These are phyloP conservation scores for Isoetes taiwanensis DNA, from an alignment of 75 land plant genomes.

Conservation along the genomic window DNA sequence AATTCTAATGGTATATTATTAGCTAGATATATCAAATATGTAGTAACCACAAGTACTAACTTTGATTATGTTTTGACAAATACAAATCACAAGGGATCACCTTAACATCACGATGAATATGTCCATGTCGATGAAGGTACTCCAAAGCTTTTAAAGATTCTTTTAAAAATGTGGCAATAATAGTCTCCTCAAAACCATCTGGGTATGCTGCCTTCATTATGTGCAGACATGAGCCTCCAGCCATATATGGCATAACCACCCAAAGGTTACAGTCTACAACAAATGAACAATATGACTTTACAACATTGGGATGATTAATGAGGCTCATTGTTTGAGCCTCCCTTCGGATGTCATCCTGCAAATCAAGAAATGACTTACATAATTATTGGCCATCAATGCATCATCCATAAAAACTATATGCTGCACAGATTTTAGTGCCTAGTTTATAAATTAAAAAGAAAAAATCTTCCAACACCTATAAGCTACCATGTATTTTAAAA, in stretches of 20 bases:
- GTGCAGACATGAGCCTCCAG: slow-evolving; percentile 93
- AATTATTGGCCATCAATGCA: no score
- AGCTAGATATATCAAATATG: no score
- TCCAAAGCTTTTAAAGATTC: slow-evolving; percentile 85
- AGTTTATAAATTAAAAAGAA: no score
- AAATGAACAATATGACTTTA: slow-evolving; percentile 76
- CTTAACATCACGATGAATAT: slow-evolving; percentile 96
- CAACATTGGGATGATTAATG: slow-evolving; percentile 70
- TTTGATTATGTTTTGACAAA: no score
- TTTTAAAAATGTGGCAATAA: slow-evolving; percentile 69
- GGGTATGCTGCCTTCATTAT: slow-evolving; percentile 78
- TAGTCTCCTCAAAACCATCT: slow-evolving; percentile 91
- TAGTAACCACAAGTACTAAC: no score
- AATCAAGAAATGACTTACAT: no score
- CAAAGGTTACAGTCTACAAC: slow-evolving; percentile 54
- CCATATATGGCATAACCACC: slow-evolving; percentile 97
- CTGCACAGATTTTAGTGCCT: no score
- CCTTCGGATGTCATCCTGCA: slow-evolving; percentile 82
- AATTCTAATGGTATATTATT: no score
- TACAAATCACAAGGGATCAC: no score
- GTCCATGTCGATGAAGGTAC: slow-evolving; percentile 84
- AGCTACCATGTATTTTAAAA: no score
- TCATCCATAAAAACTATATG: no score
- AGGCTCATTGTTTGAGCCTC: slow-evolving; percentile 86
- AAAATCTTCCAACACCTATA: no score